phyloP scores from a whole-genome alignment of 805 yeast genomes.

The Candida sithepensis region DNA sequence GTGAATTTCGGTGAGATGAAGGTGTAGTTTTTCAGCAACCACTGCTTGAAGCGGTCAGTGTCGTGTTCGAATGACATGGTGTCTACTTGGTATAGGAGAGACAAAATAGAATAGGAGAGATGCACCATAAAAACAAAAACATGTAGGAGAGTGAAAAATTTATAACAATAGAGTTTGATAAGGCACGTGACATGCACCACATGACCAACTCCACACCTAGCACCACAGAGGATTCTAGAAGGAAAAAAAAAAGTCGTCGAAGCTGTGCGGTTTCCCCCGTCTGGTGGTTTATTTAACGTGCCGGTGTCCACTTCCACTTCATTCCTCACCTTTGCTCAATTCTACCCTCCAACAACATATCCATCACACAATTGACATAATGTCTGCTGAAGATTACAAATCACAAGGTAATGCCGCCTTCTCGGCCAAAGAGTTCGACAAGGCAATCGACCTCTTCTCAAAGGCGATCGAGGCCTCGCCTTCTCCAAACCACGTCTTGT shows the following conservation, averaged over 20 bases:
- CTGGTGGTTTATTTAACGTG: no score
- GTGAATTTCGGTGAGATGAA: conserved; percentile 52
- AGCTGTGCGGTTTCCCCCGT: no score
- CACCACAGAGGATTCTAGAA: no score
- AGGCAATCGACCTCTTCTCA: conserved; percentile 78
- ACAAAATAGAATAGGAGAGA: not conserved
- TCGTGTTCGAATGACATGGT: conserved; percentile 13
- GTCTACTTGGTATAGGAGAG: no score
- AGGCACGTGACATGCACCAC: not conserved
- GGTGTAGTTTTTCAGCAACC: conserved; percentile 43
- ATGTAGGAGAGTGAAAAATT: no score
- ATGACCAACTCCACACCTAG: no score
- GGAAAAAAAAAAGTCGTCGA: no score
- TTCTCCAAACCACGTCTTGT: conserved; percentile 86
- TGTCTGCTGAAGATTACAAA: conserved; percentile 75
- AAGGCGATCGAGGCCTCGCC: conserved; percentile 84
- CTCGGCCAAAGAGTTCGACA: conserved; percentile 75
- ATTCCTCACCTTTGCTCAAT: no score
- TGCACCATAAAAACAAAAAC: not conserved
- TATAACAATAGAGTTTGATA: no score
- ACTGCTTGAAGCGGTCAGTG: conserved; percentile 40
- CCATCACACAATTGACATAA: conserved; percentile 11
- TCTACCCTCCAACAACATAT: not conserved
- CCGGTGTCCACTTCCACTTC: no score
- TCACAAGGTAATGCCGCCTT: conserved; percentile 93